These are phyloP conservation scores for Acmispon strigosus DNA, from an alignment of 306 rosid genomes.

Conservation along the genomic window DNA sequence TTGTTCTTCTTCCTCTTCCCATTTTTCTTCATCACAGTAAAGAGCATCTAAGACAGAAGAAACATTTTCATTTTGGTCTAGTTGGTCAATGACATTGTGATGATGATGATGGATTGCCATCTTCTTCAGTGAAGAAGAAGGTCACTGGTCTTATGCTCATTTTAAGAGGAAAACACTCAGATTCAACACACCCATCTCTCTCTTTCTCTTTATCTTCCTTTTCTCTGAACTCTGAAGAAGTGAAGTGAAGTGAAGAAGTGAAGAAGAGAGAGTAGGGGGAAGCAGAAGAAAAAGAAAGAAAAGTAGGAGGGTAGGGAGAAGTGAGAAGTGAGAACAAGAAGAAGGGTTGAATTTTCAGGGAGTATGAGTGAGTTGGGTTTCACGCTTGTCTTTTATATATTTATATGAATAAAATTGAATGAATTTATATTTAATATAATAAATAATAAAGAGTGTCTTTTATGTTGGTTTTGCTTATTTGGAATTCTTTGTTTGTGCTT, in stretches of 20 bases:
- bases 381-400: conserved; percentile 70
- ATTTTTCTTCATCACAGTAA: conserved; percentile 66
- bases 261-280: conserved; percentile 9
- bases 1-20: conserved; percentile 50
- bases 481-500: conserved; percentile 48
- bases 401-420: neutral
- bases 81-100: conserved; percentile 17
- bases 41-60: conserved; percentile 57
- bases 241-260: too few species aligned
- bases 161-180: conserved; percentile 30
- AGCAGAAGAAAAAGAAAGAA: neutral
- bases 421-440: neutral
- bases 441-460: neutral
- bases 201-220: neutral
- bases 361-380: conserved; percentile 31
- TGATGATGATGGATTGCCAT: conserved; percentile 50
- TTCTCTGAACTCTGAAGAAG: conserved; percentile 21
- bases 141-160: conserved; percentile 39
- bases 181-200: conserved; percentile 36
- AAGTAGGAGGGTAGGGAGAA: neutral
- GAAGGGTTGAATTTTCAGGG: conserved; percentile 30
- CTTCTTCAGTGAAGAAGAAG: conserved; percentile 67
- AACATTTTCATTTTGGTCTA: conserved; percentile 17
- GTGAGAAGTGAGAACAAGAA: neutral
- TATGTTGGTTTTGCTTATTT: neutral